Percentiles rank a stretch among this genome's conserved stretches.
Conservation (phyloP, 2,329 filamentous ascomycete genomes). For the Neofusicoccum laricinum region DNA sequence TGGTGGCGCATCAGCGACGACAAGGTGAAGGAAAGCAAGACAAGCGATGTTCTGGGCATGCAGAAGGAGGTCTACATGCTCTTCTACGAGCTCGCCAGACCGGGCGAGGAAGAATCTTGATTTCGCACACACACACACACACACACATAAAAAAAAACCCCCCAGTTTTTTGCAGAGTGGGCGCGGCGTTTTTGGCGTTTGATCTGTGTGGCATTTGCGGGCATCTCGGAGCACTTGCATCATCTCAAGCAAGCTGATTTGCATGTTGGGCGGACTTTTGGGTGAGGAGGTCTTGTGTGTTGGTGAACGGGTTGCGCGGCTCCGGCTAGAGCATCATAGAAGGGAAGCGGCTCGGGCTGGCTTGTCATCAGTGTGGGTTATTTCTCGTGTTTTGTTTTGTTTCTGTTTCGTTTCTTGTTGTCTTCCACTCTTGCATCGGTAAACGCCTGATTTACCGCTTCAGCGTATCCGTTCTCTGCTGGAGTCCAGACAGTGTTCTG, state of each 20-base stretch:
- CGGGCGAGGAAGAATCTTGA: slow-evolving; percentile 7
- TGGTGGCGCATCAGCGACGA: slow-evolving; percentile 99
- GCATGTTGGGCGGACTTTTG: not conserved
- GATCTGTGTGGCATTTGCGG: no score
- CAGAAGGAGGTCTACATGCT: slow-evolving; percentile 93
- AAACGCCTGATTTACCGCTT: not conserved
- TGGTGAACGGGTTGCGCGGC: not conserved
- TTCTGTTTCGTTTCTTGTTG: not conserved
- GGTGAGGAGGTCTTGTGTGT: not conserved
- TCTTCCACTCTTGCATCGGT: not conserved
- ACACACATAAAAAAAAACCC: no score
- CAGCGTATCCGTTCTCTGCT: not conserved
- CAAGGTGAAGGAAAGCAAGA: slow-evolving; percentile 92
- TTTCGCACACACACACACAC: not conserved
- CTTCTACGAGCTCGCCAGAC: slow-evolving; percentile 81
- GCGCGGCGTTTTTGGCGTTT: not conserved
- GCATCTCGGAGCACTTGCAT: no score
- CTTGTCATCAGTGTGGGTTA: not conserved
- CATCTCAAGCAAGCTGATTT: no score
- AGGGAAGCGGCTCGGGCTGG: not conserved
- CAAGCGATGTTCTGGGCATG: slow-evolving; percentile 85
- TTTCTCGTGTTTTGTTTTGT: not conserved
- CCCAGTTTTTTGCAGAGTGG: not conserved
- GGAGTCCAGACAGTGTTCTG: no score
- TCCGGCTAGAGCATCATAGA: not conserved